phyloP scores from a whole-genome alignment of 495 filamentous ascomycete genomes.

The Hypoxylon perforatum region DNA sequence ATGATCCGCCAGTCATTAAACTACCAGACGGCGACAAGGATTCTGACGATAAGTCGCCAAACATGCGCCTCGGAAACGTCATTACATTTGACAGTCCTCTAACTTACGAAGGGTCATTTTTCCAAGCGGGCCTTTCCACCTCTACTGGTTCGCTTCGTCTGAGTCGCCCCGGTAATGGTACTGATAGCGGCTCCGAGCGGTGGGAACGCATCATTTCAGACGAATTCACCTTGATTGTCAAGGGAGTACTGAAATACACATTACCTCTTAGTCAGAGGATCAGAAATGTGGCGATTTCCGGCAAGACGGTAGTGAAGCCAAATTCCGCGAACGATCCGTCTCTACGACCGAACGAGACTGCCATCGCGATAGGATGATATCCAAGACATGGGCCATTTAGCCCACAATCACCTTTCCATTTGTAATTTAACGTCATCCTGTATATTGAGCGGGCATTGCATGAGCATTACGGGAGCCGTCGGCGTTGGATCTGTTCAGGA shows the following conservation, averaged over 20 bases:
- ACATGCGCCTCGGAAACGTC: constrained; percentile 90
- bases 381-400: constrained; percentile 41
- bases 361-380: constrained; percentile 34
- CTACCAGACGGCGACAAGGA: constrained; percentile 55
- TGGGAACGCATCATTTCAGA: constrained; percentile 93
- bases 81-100: constrained; percentile 87
- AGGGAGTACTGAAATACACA: constrained; percentile 88
- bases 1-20: constrained; percentile 67
- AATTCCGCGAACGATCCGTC: constrained; percentile 60
- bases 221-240: constrained; percentile 90
- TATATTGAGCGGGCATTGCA: constrained; percentile 49
- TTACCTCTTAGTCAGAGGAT: constrained; percentile 81
- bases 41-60: constrained; percentile 72
- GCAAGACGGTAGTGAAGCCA: constrained; percentile 61
- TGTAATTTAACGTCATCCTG: constrained; percentile 44
- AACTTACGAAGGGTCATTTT: constrained; percentile 86
- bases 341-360: constrained; percentile 48
- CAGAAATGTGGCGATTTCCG: constrained; percentile 63
- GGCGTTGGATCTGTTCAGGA: constrained; percentile 47
- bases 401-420: constrained; percentile 42
- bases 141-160: constrained; percentile 87
- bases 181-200: constrained; percentile 83
- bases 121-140: constrained; percentile 70
- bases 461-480: constrained; percentile 46
- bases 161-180: constrained; percentile 85